phyloP scores from a whole-genome alignment of 2,329 filamentous ascomycete genomes.

The Ascochyta viciae-villosae region DNA sequence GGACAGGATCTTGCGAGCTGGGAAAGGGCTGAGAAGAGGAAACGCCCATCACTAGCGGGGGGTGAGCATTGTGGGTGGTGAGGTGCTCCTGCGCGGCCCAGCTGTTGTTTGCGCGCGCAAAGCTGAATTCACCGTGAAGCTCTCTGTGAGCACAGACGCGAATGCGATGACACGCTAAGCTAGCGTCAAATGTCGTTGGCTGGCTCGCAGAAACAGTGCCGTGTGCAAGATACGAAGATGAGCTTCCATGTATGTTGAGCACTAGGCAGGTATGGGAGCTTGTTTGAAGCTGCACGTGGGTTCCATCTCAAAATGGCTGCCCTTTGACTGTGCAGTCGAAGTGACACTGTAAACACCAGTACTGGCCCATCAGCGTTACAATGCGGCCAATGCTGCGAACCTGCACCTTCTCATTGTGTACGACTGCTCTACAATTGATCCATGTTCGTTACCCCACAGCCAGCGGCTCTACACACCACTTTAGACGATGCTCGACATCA shows the following conservation, averaged over 20 bases:
- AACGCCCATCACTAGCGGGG: conserved; percentile 20
- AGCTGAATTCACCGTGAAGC: conserved; percentile 8
- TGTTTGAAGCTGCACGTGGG: too few species aligned
- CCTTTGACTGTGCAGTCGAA: too few species aligned
- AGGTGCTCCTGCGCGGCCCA: background rate
- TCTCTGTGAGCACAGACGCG: background rate
- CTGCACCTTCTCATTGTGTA: background rate
- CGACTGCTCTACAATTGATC: background rate
- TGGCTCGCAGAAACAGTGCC: background rate
- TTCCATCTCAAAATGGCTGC: too few species aligned
- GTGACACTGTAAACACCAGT: background rate
- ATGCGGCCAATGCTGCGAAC: background rate
- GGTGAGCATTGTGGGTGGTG: background rate
- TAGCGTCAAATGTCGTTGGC: background rate
- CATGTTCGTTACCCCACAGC: background rate
- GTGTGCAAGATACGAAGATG: too few species aligned
- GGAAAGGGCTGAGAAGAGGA: conserved; percentile 26
- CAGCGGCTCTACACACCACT: background rate
- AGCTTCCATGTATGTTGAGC: too few species aligned
- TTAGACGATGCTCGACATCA: conserved; percentile 12
- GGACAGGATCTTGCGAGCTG: conserved; percentile 6
- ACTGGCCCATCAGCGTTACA: background rate
- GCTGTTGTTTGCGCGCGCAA: background rate
- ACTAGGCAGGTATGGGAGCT: too few species aligned
- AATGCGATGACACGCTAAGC: background rate